Evolutionary conservation across 1,284 basidiomycete species (phyloP), one percentile per base, ranked within the genome.

Genomic region (Leccinum fallax): DNA sequence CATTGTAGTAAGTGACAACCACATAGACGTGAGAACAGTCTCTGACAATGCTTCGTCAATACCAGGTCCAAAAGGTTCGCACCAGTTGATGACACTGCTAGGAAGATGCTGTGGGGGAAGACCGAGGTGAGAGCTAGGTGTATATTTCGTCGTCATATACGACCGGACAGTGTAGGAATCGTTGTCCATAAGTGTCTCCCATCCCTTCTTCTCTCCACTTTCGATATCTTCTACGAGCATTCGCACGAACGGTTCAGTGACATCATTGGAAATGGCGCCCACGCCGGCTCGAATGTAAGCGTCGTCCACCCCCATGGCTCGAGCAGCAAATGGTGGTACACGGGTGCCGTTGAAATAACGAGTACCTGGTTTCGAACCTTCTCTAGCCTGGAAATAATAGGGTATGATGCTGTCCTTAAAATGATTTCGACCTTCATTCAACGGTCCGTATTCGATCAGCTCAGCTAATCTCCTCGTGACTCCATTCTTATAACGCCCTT

Each of bases 381-480:
- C n/a, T 3, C 55, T 57, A 11, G 30, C 40, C 2, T 38, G 8
- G 19, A 10, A 58, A 26, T 71, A 34, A 24, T 38, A 69, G 0
- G 66, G 55, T 53, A 70, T 64, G 5, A 70, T n/a, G 3, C 9
- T 61, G 3, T 59, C 48, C 32, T 2, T 63, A 54, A 69, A 57
- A 4, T 32, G 55, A 15, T 52, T 52, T 5, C 10, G 58, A 21
- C 59, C 65, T 36, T 68, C 16, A 8, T 70, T 69, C 34, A 69
- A 34, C 2, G 64, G 66, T 24, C 24, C 43, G 5, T 69, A 69
- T 24, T 65, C 55, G 26, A 48, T 70, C 57, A 74, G 62, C 28
- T 76, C 60, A 53, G 74, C 77, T 8, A 69, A 58, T 40, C 73
- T 72, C 40, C 65, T 69, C 74, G 77, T 78, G 55, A 66, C 52